These are phyloP conservation scores for Ramalina intermedia DNA, from an alignment of 495 filamentous ascomycete genomes.

Conservation along the genomic window DNA sequence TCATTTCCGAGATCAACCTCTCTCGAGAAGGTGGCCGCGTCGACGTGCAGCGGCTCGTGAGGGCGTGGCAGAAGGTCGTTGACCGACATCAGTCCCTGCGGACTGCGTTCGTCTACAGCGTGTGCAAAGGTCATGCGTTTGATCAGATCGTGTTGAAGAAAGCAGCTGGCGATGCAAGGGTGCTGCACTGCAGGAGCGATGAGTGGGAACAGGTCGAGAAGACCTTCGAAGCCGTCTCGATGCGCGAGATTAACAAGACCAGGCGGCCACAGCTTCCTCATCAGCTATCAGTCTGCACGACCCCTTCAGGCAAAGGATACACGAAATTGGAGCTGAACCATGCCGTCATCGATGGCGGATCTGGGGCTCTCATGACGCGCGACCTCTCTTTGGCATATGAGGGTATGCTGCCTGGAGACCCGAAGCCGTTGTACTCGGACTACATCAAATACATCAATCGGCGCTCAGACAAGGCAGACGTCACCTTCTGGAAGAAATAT, in stretches of 20 bases:
- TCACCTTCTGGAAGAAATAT: constrained; percentile 34
- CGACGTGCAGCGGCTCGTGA: constrained; percentile 25
- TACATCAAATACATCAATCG: constrained; percentile 37
- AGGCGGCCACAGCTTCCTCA: constrained; percentile 29
- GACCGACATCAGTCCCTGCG: constrained; percentile 38
- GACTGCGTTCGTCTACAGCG: constrained; percentile 41
- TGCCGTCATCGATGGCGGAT: constrained; percentile 35
- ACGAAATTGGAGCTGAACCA: constrained; percentile 45
- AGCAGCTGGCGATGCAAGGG: constrained; percentile 21
- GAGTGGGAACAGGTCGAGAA: constrained; percentile 16
- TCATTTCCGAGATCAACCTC: constrained; percentile 30
- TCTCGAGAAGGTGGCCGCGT: constrained; percentile 15
- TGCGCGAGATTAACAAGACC: constrained; percentile 23
- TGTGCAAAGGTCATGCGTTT: constrained; percentile 34
- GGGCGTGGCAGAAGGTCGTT: constrained; percentile 40
- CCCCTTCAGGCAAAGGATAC: constrained; percentile 23
- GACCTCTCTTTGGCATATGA: constrained; percentile 33
- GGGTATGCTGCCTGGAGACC: constrained; percentile 19
- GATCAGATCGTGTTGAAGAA: constrained; percentile 39
- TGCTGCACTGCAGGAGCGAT: constrained; percentile 27
- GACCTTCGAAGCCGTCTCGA: constrained; percentile 24
- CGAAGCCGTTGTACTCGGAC: constrained; percentile 39
- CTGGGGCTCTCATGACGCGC: constrained; percentile 25
- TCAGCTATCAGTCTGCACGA: constrained; percentile 33
- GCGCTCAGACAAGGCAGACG: constrained; percentile 22